Base-by-base conservation (phyloP, 108 stramenopile genomes). In the Cyclotella choctawhatcheeana region DNA sequence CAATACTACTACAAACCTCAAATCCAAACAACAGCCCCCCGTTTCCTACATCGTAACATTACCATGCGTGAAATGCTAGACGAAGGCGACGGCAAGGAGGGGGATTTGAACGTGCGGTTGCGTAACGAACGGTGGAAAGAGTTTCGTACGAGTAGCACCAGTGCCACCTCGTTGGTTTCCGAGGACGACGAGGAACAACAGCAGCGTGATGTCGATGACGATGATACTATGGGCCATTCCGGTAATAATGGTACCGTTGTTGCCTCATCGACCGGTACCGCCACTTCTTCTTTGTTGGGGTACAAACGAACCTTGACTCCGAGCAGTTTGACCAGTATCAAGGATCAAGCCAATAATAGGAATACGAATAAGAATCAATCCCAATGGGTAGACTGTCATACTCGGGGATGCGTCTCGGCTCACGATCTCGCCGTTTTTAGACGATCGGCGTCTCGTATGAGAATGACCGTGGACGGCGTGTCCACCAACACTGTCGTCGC, bases 41-140 rank as follows among this genome's bases (percentile, higher is more conserved):
- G 17, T 4, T 48, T 48, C 47, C 13, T 13, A n/a, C 16, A 18
- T 31, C 29, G 55, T 1, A 76, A 77, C 37, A 27, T 77, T 0
- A 65, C 63, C 30, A 65, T 77, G 29, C 76, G 64, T 3, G 76
- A 77, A 35, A 70, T 77, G 76, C 48, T 69, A 0, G 76, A 77
- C 33, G 76, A 70, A 35, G 76, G 76, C 6, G 76, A 77, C 44
- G 76, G 76, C 0, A 47, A 56, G 40, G 76, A 77, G 45, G 64
- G 64, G 1, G 76, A 77, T 58, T 37, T 64, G 53, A 77, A 77
- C 21, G 33, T 54, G 20, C 60, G 63, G 2, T 58, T 44, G 44
- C 44, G 76, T 44, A 77, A 77, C 27, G 68, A 77, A 37, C 62
- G 50, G 62, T 77, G 76, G 76, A 77, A 77, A 47, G 69, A 62